Percentiles rank a stretch among this genome's conserved stretches.
Conservation (phyloP, 768 basidiomycete genomes). For the Kwoniella sp. region DNA sequence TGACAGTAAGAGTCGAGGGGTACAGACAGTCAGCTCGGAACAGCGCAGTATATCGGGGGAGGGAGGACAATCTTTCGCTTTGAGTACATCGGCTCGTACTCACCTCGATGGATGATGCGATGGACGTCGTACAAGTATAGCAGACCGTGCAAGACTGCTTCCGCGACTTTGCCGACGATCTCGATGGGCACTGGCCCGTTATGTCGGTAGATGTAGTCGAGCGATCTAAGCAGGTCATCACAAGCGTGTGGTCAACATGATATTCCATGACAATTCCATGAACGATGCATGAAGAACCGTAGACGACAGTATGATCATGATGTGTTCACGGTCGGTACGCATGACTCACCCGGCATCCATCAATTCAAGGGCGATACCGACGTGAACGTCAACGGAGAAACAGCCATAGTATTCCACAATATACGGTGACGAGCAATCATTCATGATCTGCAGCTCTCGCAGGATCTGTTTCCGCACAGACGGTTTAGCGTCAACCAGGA, state of each 20-base stretch:
- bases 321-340: background rate
- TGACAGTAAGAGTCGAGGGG: background rate
- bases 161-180: slow-evolving; percentile 88
- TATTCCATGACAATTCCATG: background rate
- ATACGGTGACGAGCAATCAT: slow-evolving; percentile 88
- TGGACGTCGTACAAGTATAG: slow-evolving; percentile 90
- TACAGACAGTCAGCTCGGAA: background rate
- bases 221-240: no score
- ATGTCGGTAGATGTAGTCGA: slow-evolving; percentile 94
- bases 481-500: slow-evolving; percentile 66
- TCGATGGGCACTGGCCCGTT: slow-evolving; percentile 91
- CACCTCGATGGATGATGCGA: slow-evolving; percentile 95
- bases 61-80: background rate
- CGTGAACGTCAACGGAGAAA: slow-evolving; percentile 93
- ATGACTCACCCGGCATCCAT: slow-evolving; percentile 56
- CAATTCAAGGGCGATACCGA: slow-evolving; percentile 98
- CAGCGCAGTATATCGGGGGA: background rate
- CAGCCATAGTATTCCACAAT: slow-evolving; percentile 98
- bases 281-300: no score
- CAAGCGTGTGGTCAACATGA: background rate
- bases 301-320: background rate
- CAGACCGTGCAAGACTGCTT: slow-evolving; percentile 90
- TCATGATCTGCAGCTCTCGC: slow-evolving; percentile 98
- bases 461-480: slow-evolving; percentile 96
- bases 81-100: slow-evolving; percentile 48